phyloP scores from a whole-genome alignment of 2,329 filamentous ascomycete genomes.

The Hymenoscyphus linearis region DNA sequence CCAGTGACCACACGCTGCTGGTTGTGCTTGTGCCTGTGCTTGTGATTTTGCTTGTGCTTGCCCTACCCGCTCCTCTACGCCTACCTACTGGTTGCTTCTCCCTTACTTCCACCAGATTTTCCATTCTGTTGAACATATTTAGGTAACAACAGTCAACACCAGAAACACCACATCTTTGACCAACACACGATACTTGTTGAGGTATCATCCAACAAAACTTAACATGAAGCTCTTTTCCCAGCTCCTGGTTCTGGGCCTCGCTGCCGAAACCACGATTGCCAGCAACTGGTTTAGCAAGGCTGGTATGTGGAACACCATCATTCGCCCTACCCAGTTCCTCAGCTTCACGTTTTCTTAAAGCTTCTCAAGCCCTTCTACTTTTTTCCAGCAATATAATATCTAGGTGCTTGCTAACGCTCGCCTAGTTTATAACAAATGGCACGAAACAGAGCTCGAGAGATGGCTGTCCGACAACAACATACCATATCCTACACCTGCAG shows the following conservation, averaged over 20 bases:
- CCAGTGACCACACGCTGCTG: too few species aligned
- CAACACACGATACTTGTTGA: not conserved
- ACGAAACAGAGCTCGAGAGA: slow-evolving; percentile 92
- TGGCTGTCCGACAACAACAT: slow-evolving; percentile 93
- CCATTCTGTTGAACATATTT: not conserved
- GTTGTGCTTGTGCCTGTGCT: too few species aligned
- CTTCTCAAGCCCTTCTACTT: not conserved
- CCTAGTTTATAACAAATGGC: slow-evolving; percentile 96
- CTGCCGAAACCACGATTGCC: slow-evolving; percentile 63
- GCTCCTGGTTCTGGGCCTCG: slow-evolving; percentile 65
- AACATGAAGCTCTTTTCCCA: slow-evolving; percentile 75
- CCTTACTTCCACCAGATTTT: not conserved
- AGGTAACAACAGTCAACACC: not conserved
- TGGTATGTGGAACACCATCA: slow-evolving; percentile 50
- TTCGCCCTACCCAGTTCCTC: not conserved
- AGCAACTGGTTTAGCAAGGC: slow-evolving; percentile 84
- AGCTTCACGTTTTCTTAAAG: slow-evolving; percentile 6
- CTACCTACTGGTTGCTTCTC: not conserved
- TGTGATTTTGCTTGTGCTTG: too few species aligned
- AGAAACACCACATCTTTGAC: not conserved
- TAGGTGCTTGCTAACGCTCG: slow-evolving; percentile 29
- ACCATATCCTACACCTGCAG: slow-evolving; percentile 81
- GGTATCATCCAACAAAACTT: not conserved
- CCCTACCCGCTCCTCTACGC: not conserved
- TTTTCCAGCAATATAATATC: not conserved